Conservation (phyloP, 768 basidiomycete species). For the Leccinum disarticulatum region DNA sequence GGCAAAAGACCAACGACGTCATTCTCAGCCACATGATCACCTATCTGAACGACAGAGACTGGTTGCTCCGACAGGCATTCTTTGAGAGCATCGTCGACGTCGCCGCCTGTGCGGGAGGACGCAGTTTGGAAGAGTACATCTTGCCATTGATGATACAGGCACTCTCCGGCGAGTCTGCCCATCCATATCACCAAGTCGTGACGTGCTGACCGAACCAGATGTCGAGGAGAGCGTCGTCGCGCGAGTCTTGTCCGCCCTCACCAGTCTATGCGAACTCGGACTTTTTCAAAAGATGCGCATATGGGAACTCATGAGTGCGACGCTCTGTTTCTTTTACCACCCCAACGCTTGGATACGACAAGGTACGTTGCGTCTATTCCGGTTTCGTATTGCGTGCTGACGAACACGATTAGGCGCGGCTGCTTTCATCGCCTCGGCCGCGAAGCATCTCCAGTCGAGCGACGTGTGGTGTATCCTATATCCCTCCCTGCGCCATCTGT, state of each 20-base stretch:
- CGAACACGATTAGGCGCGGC: constrained; percentile 60
- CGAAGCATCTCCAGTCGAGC: constrained; percentile 75
- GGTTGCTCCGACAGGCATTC: constrained; percentile 87
- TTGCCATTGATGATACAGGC: constrained; percentile 96
- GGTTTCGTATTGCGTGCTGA: not conserved
- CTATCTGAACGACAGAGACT: constrained; percentile 86
- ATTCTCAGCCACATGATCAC: constrained; percentile 87
- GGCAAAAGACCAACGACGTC: constrained; percentile 93
- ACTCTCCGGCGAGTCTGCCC: constrained; percentile 66
- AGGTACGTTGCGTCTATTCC: constrained; percentile 45
- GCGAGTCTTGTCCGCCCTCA: constrained; percentile 82
- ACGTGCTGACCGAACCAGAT: constrained; percentile 49
- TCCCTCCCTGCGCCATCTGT: constrained; percentile 81
- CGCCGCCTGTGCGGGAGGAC: constrained; percentile 88
- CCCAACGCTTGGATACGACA: constrained; percentile 96
- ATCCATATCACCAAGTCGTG: not conserved
- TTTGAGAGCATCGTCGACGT: constrained; percentile 96
- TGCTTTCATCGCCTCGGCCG: constrained; percentile 85
- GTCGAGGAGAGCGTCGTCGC: constrained; percentile 94
- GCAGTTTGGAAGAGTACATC: constrained; percentile 94
- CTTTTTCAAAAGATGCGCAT: constrained; percentile 93
- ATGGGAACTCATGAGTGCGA: constrained; percentile 93
- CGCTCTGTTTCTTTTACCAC: constrained; percentile 88
- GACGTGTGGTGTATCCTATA: constrained; percentile 98
- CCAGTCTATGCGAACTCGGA: constrained; percentile 86